Evolutionary conservation across 1,139 yeast genomes (phyloP).

Genomic region (Saccharomyces hybrid): DNA sequence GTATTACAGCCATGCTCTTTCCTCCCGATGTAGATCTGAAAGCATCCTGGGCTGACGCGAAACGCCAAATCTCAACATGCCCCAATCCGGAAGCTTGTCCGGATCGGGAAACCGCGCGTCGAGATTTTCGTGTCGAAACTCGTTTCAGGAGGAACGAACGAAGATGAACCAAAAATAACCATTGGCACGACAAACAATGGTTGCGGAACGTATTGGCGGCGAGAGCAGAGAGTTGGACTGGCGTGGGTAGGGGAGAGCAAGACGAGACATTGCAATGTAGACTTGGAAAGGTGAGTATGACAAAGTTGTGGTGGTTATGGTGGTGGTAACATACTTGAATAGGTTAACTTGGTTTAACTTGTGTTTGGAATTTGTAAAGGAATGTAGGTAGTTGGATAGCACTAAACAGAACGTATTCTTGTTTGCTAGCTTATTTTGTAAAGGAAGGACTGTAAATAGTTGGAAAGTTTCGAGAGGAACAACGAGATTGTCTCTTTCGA

Average conservation of each 20-base stretch:
- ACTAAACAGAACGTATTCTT: neutral
- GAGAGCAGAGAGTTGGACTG: neutral
- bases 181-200: neutral
- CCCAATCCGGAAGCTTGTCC: neutral
- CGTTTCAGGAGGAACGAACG: neutral
- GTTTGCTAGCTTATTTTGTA: neutral
- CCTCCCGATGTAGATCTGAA: neutral
- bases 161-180: neutral
- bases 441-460: neutral
- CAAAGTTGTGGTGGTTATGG: neutral
- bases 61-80: neutral
- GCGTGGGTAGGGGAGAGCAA: neutral
- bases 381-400: conserved; percentile 13
- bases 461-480: neutral
- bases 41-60: neutral
- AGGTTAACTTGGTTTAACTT: neutral
- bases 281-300: neutral
- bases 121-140: neutral
- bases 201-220: neutral
- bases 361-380: conserved; percentile 7
- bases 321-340: neutral
- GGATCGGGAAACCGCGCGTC: neutral
- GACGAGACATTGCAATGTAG: neutral
- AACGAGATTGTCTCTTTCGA: neutral
- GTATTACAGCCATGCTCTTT: neutral